A percentile compares a stretch with the other conserved stretches of the same genome.
These are phyloP conservation scores for Microbotryomycetes sp. DNA, from an alignment of 1,284 basidiomycete species.

Conservation along the genomic window DNA sequence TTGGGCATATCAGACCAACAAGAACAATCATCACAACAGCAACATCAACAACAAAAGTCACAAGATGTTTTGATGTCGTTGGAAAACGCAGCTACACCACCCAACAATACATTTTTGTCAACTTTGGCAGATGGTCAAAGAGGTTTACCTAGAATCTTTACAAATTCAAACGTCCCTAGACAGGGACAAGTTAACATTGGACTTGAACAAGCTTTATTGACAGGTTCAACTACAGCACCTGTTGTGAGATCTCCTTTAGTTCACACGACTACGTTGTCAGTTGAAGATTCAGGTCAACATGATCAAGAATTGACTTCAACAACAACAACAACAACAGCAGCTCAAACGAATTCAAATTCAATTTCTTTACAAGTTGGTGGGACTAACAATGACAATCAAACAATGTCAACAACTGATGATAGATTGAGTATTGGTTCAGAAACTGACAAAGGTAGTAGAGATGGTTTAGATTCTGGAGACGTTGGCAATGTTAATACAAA, in stretches of 20 bases:
- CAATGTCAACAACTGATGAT: no score
- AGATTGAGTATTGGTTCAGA: not conserved
- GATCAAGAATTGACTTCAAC: no score
- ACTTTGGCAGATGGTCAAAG: slow-evolving; percentile 44
- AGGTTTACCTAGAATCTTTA: not conserved
- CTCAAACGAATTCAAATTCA: no score
- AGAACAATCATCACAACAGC: not conserved
- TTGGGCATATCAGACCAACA: no score
- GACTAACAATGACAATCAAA: no score
- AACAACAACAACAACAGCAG: no score
- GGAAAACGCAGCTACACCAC: slow-evolving; percentile 44
- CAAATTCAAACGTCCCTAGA: not conserved
- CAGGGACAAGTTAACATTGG: not conserved
- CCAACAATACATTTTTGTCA: slow-evolving; percentile 49
- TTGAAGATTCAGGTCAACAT: no score
- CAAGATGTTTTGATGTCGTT: slow-evolving; percentile 18
- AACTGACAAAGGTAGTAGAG: not conserved
- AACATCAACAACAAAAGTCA: not conserved
- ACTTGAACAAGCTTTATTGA: not conserved
- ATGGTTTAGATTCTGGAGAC: no score
- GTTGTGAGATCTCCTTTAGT: no score
- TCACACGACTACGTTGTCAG: no score
- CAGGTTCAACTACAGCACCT: not conserved
- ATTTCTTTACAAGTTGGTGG: no score
- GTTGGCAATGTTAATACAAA: no score